Base-by-base conservation (phyloP, 768 basidiomycete species). In the Pholiota microspora region DNA sequence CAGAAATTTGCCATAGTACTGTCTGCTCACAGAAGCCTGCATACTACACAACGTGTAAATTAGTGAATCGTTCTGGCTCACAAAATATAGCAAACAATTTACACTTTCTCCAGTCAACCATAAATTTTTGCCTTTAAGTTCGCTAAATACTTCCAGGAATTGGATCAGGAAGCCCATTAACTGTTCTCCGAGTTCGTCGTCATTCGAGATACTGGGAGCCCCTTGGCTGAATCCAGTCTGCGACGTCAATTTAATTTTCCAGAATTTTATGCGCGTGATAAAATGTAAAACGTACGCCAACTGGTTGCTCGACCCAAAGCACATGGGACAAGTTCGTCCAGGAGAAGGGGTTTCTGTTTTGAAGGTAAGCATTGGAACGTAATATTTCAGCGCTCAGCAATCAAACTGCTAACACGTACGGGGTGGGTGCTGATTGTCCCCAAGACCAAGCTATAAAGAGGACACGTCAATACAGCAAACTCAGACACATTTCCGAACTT, bases 281-380 rank as follows among this genome's bases (percentile, higher is more conserved):
- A 31, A 36, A 1, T 35, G 7, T 25, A 36, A 32, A 35, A 35
- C 8, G 28, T 16, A 34, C 8, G 3, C 49, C 67, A 21, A 88
- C 82, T 8, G 87, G 87, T 61, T 88, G 88, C 54, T 89, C 88
- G 9, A 89, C 80, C 74, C 78, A 89, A 29, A 88, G 68, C 21
- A 86, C 70, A 56, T 85, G 81, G 12, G 84, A 83, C 5, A 88
- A 71, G 58, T 86, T 87, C 0, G 85, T 88, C 86, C 86, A 89
- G 47, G 85, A 83, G 63, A 74, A 79, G 24, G 80, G 76, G 58
- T 88, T 89, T 2, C 72, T 77, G 73, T 71, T 36, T 7, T 18
- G 29, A 15, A 47, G 35, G 35, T 36, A n/a, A 35, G n/a, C n/a
- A n/a, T 18, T 6, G 13, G 16, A 38, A 7, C 29, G 25, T 18